These are phyloP conservation scores for Chondrus crispus DNA, from an alignment of 23 red algal species.

Conservation along the genomic window DNA sequence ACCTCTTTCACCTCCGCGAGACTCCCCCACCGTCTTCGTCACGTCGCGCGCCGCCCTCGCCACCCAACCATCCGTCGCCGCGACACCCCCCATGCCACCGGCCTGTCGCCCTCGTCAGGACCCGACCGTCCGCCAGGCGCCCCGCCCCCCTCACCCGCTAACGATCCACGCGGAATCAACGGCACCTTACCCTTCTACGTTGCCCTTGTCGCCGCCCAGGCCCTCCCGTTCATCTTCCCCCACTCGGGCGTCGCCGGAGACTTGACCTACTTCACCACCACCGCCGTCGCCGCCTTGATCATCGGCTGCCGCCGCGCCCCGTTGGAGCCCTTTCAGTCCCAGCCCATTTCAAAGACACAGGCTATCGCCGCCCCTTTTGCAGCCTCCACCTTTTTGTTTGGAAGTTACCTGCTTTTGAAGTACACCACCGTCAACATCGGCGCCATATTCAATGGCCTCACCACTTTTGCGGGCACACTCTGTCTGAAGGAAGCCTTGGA, in stretches of 20 bases:
- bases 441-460: conserved; percentile 32
- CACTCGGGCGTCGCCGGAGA: conserved; percentile 20
- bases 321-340: background rate
- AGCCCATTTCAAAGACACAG: conserved; percentile 1
- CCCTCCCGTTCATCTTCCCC: conserved; percentile 4
- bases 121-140: background rate
- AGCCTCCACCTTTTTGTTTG: conserved; percentile 20
- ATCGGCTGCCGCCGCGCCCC: conserved; percentile 7
- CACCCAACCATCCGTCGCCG: background rate
- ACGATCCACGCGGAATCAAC: conserved; percentile 8
- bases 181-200: conserved; percentile 13
- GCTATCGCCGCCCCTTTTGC: conserved; percentile 22
- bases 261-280: conserved; percentile 30
- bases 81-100: background rate
- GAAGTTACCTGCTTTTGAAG: conserved; percentile 27
- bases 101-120: background rate
- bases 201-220: conserved; percentile 19
- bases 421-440: conserved; percentile 45
- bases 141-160: background rate
- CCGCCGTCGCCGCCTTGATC: conserved; percentile 7
- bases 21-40: too few relatives aligned
- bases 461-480: conserved; percentile 19
- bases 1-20: too few relatives aligned
- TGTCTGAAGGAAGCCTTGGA: conserved; percentile 62
- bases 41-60: background rate